These are phyloP conservation scores for Castanea crenata DNA, from an alignment of 306 rosid genomes.

Conservation along the genomic window DNA sequence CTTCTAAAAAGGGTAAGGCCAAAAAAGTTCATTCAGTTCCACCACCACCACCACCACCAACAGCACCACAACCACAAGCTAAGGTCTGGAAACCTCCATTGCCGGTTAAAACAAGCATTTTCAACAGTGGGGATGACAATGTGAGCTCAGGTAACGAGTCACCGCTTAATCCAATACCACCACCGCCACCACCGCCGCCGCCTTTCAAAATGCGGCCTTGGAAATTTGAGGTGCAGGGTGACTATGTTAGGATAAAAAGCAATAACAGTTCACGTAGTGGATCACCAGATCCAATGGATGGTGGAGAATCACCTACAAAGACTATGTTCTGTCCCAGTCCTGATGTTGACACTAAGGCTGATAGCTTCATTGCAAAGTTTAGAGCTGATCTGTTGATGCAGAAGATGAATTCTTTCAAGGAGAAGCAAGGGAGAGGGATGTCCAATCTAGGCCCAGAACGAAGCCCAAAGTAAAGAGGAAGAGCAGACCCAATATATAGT, in stretches of 20 bases:
- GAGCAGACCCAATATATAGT: slow-evolving; percentile 16
- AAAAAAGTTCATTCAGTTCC: slow-evolving; percentile 35
- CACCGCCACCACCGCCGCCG: slow-evolving; percentile 69
- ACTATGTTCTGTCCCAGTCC: slow-evolving; percentile 64
- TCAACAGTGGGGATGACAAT: slow-evolving; percentile 25
- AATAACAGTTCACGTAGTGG: slow-evolving; percentile 50
- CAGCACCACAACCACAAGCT: slow-evolving; percentile 9
- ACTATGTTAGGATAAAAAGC: slow-evolving; percentile 70
- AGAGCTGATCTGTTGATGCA: slow-evolving; percentile 71
- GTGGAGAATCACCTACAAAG: slow-evolving; percentile 30
- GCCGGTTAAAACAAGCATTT: slow-evolving; percentile 28
- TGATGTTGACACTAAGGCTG: slow-evolving; percentile 78
- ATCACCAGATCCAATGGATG: slow-evolving; percentile 43
- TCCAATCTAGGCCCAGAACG: slow-evolving; percentile 46
- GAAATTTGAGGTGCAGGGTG: slow-evolving; percentile 63
- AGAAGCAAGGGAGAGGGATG: slow-evolving; percentile 42
- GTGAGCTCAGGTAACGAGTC: slow-evolving; percentile 48
- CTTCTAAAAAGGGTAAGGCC: slow-evolving; percentile 48
- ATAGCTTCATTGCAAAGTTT: slow-evolving; percentile 65
- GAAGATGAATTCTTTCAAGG: slow-evolving; percentile 68
- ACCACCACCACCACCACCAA: neutral
- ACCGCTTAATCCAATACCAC: slow-evolving; percentile 54
- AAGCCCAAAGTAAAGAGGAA: slow-evolving; percentile 4
- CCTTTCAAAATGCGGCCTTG: slow-evolving; percentile 55
- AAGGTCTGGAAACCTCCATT: slow-evolving; percentile 4